Conservation (phyloP, 192 early-diverging fungal genomes). For the Linnemannia schmuckeri region DNA sequence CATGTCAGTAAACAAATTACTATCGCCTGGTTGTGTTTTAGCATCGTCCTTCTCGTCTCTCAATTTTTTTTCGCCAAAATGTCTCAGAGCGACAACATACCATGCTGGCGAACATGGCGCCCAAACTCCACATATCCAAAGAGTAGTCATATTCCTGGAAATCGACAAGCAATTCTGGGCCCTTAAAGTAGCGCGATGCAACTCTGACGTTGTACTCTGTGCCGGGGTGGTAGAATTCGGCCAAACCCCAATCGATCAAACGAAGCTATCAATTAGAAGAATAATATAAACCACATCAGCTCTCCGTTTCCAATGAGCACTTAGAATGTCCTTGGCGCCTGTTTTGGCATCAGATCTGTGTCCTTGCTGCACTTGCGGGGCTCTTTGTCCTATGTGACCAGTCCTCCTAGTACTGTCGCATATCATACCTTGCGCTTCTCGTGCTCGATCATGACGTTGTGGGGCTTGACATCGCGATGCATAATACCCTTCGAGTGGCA, state of each 20-base stretch:
- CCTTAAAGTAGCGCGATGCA: conserved; percentile 99
- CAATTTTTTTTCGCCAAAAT: conserved; percentile 83
- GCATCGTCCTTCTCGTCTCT: neutral
- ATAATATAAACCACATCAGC: neutral
- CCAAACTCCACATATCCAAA: conserved; percentile 99
- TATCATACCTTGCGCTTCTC: conserved; percentile 82
- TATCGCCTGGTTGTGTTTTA: neutral
- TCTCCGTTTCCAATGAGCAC: neutral
- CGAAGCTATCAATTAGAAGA: conserved; percentile 71
- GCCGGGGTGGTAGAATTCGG: conserved; percentile 99
- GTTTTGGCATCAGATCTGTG: neutral
- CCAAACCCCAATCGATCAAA: conserved; percentile 99
- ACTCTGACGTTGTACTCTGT: conserved; percentile 98
- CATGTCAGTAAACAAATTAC: neutral
- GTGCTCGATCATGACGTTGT: conserved; percentile 99
- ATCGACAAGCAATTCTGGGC: conserved; percentile 97
- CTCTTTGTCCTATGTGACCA: neutral
- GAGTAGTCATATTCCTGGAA: conserved; percentile 99
- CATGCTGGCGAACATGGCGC: conserved; percentile 99
- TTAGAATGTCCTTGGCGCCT: neutral
- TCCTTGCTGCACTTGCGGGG: neutral
- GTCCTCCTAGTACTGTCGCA: neutral
- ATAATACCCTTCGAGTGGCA: conserved; percentile 99
- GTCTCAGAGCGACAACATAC: conserved; percentile 67
- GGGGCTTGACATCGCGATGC: conserved; percentile 99